Conservation (phyloP, 805 yeast genomes). For the Wickerhamomyces silvicola region DNA sequence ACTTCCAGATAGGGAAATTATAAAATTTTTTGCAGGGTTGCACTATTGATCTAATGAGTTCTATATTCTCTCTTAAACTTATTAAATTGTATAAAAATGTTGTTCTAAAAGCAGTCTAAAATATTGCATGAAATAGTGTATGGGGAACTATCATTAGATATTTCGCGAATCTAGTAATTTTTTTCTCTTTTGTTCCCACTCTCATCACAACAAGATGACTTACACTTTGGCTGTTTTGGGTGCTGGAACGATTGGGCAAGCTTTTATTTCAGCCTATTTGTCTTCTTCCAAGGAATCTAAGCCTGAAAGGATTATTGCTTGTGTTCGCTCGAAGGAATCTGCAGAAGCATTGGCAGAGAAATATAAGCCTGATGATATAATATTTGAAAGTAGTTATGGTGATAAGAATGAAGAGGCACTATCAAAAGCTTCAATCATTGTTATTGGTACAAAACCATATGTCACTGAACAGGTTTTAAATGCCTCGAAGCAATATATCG, state of each 20-base stretch:
- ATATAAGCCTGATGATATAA: conserved; percentile 35
- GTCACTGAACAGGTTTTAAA: conserved; percentile 57
- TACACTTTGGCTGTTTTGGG: conserved; percentile 78
- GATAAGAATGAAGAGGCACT: conserved; percentile 53
- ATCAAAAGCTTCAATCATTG: conserved; percentile 55
- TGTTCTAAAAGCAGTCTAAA: no score
- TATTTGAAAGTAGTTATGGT: conserved; percentile 47
- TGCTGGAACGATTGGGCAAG: conserved; percentile 94
- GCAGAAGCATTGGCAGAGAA: conserved; percentile 40
- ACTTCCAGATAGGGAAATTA: conserved; percentile 9
- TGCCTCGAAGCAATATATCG: conserved; percentile 33
- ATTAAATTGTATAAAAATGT: no score
- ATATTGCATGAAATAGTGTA: background rate
- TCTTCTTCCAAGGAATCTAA: conserved; percentile 37
- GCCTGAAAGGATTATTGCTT: conserved; percentile 73
- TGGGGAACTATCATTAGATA: background rate
- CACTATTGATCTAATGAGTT: no score
- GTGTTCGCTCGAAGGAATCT: conserved; percentile 55
- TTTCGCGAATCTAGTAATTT: background rate
- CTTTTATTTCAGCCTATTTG: conserved; percentile 76
- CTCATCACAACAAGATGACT: conserved; percentile 1
- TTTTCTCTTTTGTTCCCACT: background rate
- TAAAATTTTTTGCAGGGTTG: no score
- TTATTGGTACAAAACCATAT: conserved; percentile 88
- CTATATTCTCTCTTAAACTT: no score